phyloP scores from a whole-genome alignment of 1,284 basidiomycete species.

The Cystobasidium sp. region DNA sequence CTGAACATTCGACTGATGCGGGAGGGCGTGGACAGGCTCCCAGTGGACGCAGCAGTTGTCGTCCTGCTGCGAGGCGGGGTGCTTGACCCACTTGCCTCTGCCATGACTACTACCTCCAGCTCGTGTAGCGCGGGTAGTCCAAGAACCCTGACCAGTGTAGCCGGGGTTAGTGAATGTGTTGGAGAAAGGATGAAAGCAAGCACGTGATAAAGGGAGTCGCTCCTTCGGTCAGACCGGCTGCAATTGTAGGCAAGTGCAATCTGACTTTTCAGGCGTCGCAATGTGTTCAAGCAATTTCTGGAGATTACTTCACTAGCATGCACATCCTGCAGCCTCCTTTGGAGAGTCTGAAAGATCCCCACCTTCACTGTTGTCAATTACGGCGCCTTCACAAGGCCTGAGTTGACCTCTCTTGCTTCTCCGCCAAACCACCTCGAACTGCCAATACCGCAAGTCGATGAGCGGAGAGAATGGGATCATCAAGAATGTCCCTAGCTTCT shows the following conservation, averaged over 20 bases:
- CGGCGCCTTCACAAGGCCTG: too few species aligned
- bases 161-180: background rate
- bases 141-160: background rate
- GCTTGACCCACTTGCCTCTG: background rate
- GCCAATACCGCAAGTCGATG: background rate
- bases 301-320: too few species aligned
- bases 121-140: background rate
- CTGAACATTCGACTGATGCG: conserved; percentile 30
- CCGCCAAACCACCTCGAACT: too few species aligned
- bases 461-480: conserved; percentile 3
- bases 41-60: background rate
- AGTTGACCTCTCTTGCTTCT: too few species aligned
- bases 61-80: conserved; percentile 9
- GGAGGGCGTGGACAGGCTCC: conserved; percentile 1
- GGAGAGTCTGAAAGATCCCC: too few species aligned
- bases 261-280: too few species aligned
- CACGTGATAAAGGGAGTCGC: too few species aligned
- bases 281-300: too few species aligned
- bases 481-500: conserved; percentile 28
- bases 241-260: too few species aligned
- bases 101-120: background rate
- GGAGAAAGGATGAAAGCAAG: background rate
- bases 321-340: too few species aligned
- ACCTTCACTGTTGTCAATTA: too few species aligned
- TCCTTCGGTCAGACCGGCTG: too few species aligned